Base-by-base conservation (phyloP, 352 stramenopile genomes). In the Aphanomyces stellatus region DNA sequence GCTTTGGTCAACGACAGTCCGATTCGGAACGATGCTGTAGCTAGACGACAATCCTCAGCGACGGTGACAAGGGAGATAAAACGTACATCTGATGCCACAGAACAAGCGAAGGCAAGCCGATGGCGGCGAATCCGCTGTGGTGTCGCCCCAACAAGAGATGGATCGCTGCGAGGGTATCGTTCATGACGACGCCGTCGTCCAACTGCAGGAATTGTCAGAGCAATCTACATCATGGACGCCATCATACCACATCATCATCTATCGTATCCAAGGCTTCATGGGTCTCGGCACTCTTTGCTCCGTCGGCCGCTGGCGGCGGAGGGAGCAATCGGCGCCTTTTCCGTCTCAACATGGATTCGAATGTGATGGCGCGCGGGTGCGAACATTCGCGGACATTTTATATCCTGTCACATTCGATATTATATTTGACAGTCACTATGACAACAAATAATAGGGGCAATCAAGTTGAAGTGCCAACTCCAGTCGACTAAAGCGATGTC, bases 1-100 rank as follows among this genome's bases (percentile, higher is more conserved):
- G 10, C 59, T 49, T 65, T 65, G 59, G 33, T 65, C 59, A 30
- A 65, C 59, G 24, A 30, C 59, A 42, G 59, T 65, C 11, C 59
- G 59, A 48, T 65, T 65, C 7, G 35, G 17, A 15, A 65, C 35
- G 17, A 65, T 19, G 15, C 41, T 33, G 33, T 65, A 65, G 41
- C 59, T 65, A 51, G 22, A 27, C 13, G 2, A 19, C 19, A 19
- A 22, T 6, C 2, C 1, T 19, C 25, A n/a, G 31, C 15, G 25
- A 4, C 2, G 8, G 8, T 19, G 40, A 19, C n/a, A 51, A 51
- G 11, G 13, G 15, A 51, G 10, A 27, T 27, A 15, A 53, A 22
- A 42, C 55, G 28, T 65, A 65, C 59, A 65, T 28, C 11, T 65
- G 59, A 28, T 65, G 59, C 27, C 31, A 49, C 7, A 65, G 22